Evolutionary conservation across 176 grass and related monocot species (phyloP), one percentile per base, ranked within the genome.

Genomic region (Tillandsia fasciculata): DNA sequence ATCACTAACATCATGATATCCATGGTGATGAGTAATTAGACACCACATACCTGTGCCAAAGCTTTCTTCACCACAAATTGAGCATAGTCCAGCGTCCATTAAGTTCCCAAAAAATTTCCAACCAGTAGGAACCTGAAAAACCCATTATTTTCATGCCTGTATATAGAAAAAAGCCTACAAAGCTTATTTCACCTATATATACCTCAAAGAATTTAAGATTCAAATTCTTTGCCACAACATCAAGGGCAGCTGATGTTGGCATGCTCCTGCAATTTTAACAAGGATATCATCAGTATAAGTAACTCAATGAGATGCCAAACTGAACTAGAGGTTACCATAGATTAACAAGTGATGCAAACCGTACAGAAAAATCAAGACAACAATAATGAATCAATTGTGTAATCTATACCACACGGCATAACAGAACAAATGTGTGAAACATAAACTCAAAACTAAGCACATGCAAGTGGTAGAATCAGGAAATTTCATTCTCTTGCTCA

Each of bases 91-190:
- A 73, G 94, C 94, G 86, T 99, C 94, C 94, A 99, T 99, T 53
- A 99, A 77, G 70, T 99, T 99, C 12, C 94, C 94, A 80, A 99
- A 99, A 79, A 99, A 93, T 52, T 99, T 99, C 94, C 94, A 99
- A 10, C 94, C 94, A 65, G 94, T 99, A 77, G 89, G 94, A 74
- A 99, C 90, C 94, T 99, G 83, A 79, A 75, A 84, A 48, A 86
- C 9, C n/a, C 56, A 61, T 61, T 0, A 61, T 5, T 1, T 20
- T 20, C 22, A 61, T 7, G 13, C 15, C 17, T 61, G 17, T 61
- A 61, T n/a, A 61, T 61, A 61, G 7, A 59, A 61, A 61, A 61
- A 61, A 61, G 10, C 2, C 22, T 5, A 22, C 17, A 9, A 9
- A 42, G 33, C 33, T 50, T 27, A 23, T 61, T 69, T 69, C 17